Percentiles rank a stretch among this genome's conserved stretches.
Evolutionary conservation across 108 stramenopile genomes (phyloP).

Genomic region (Cylindrotheca fusiformis): DNA sequence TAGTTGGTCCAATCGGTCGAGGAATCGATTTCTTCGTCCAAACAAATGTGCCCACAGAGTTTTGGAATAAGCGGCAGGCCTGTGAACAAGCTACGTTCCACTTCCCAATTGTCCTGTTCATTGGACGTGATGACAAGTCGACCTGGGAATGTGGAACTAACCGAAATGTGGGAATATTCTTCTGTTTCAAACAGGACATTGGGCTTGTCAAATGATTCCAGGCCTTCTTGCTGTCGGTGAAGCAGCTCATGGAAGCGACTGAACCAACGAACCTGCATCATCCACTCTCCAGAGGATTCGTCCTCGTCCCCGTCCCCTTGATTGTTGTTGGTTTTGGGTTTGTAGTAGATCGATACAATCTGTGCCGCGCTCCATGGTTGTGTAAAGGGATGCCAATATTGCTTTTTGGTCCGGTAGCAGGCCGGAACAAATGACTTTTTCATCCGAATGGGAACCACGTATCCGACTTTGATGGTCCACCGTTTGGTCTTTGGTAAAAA

Average conservation of each 20-base stretch:
- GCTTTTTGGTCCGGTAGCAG: neutral
- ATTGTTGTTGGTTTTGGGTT: conserved; percentile 31
- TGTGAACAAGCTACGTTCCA: conserved; percentile 2
- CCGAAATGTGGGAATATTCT: conserved; percentile 11
- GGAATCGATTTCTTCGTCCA: conserved; percentile 29
- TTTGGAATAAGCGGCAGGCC: conserved; percentile 26
- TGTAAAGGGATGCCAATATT: conserved; percentile 34
- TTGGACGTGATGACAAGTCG: conserved; percentile 23
- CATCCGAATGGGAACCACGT: conserved; percentile 18
- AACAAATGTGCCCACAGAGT: conserved; percentile 27
- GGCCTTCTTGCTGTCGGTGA: conserved; percentile 2
- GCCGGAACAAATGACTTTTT: conserved; percentile 2
- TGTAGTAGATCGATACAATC: conserved; percentile 50
- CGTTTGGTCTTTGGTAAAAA: conserved; percentile 9
- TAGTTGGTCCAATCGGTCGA: conserved; percentile 29
- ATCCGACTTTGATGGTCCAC: conserved; percentile 31
- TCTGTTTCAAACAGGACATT: conserved; percentile 37
- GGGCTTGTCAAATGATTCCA: conserved; percentile 11
- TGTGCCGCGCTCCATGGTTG: conserved; percentile 57
- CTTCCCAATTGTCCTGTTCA: conserved; percentile 2
- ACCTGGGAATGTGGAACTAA: conserved; percentile 15
- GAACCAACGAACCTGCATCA: conserved; percentile 58
- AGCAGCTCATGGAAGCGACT: conserved; percentile 39
- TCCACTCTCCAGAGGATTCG: no score
- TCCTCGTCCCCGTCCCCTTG: neutral